Conservation (phyloP, 345 rosid genomes). For the Lumnitzera racemosa region DNA sequence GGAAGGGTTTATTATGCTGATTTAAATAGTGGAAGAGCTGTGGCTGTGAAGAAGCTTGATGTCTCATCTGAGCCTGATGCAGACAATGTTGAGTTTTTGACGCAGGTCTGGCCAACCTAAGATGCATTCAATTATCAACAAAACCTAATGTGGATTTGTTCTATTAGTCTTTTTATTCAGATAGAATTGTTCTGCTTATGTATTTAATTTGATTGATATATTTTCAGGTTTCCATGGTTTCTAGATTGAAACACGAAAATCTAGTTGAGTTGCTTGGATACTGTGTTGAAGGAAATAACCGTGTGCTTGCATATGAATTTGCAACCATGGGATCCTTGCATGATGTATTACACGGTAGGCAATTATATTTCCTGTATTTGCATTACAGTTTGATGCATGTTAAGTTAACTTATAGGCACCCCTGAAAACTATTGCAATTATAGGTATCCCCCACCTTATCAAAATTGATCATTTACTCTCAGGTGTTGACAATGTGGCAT, state of each 20-base stretch:
- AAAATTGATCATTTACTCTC: too few species aligned
- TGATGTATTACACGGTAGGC: conserved; percentile 37
- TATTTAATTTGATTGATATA: background rate
- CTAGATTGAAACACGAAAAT: conserved; percentile 34
- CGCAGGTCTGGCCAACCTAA: conserved; percentile 11
- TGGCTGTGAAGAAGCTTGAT: conserved; percentile 42
- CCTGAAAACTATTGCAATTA: too few species aligned
- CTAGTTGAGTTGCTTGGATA: conserved; percentile 39
- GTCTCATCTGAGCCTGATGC: conserved; percentile 26
- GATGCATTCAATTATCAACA: background rate
- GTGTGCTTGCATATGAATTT: conserved; percentile 42
- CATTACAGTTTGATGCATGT: background rate
- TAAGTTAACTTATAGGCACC: too few species aligned
- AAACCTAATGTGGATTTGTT: background rate
- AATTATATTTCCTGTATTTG: background rate
- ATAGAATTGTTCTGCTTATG: background rate
- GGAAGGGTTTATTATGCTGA: conserved; percentile 43
- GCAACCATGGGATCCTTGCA: conserved; percentile 52
- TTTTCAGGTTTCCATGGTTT: conserved; percentile 35
- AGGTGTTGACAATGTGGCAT: too few species aligned
- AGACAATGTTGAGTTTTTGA: conserved; percentile 10
- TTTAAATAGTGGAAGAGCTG: conserved; percentile 23
- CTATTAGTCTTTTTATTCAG: too few species aligned
- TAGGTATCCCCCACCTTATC: too few species aligned
- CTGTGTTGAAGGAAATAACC: conserved; percentile 32